These are phyloP conservation scores for Penicillium sp. DNA, from an alignment of 2,329 filamentous ascomycete species.

Conservation along the genomic window DNA sequence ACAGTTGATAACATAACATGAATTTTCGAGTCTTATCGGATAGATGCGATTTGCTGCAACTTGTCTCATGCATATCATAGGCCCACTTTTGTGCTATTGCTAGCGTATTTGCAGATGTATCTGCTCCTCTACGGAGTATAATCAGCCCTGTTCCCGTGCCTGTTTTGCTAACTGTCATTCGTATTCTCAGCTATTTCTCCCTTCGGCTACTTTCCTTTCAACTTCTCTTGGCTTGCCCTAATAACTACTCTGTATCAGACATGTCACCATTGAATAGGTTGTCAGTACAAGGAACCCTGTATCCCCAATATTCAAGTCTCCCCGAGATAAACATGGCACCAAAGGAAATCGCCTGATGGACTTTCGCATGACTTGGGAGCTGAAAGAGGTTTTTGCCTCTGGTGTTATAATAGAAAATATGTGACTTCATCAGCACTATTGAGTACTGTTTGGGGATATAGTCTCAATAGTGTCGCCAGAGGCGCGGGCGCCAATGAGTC, in stretches of 20 bases:
- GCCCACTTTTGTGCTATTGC: background rate
- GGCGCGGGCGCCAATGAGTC: background rate
- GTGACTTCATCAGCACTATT: background rate
- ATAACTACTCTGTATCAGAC: background rate
- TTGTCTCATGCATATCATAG: background rate
- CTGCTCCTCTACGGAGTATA: background rate
- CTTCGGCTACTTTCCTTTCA: background rate
- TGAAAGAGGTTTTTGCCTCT: background rate
- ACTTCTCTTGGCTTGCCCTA: background rate
- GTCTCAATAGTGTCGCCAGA: conserved; percentile 4
- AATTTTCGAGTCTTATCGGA: background rate
- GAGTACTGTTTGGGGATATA: background rate
- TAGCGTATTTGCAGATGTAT: background rate
- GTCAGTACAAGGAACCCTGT: background rate
- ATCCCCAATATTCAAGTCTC: background rate
- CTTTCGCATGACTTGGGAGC: background rate
- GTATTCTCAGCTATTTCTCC: background rate
- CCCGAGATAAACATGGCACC: background rate
- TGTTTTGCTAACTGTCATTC: background rate
- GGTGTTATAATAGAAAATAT: background rate
- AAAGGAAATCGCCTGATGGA: background rate
- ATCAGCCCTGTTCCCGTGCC: background rate
- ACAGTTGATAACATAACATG: too few relatives aligned
- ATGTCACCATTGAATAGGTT: background rate
- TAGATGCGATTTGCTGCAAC: background rate